Evolutionary conservation across 1,284 basidiomycete species (phyloP).

Genomic region (Moesziomyces aphidis): DNA sequence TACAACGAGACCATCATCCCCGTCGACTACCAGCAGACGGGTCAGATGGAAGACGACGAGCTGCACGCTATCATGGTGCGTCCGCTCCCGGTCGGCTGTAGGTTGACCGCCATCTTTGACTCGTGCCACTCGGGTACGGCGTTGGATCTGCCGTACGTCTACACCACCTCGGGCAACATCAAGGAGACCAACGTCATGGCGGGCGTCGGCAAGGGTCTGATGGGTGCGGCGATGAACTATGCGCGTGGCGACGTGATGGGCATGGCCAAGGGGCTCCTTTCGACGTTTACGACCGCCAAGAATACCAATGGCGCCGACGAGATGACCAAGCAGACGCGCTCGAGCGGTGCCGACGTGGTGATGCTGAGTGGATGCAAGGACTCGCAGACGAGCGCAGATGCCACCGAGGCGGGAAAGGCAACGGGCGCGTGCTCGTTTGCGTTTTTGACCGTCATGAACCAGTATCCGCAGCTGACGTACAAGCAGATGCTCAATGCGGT

Average conservation of each 20-base stretch:
- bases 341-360: slow-evolving; percentile 80
- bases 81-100: slow-evolving; percentile 58
- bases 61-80: slow-evolving; percentile 66
- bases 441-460: slow-evolving; percentile 71
- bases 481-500: slow-evolving; percentile 63
- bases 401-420: slow-evolving; percentile 80
- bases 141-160: slow-evolving; percentile 70
- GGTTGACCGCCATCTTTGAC: slow-evolving; percentile 48
- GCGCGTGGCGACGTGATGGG: slow-evolving; percentile 82
- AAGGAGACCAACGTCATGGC: slow-evolving; percentile 81
- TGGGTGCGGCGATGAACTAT: slow-evolving; percentile 76
- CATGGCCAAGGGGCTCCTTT: slow-evolving; percentile 67
- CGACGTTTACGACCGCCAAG: slow-evolving; percentile 69
- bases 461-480: slow-evolving; percentile 64
- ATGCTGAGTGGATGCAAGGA: slow-evolving; percentile 82
- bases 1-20: slow-evolving; percentile 68
- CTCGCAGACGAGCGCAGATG: slow-evolving; percentile 90
- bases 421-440: slow-evolving; percentile 74
- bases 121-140: slow-evolving; percentile 68
- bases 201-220: slow-evolving; percentile 64
- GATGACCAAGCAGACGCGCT: slow-evolving; percentile 76
- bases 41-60: slow-evolving; percentile 68
- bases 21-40: slow-evolving; percentile 62
- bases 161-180: slow-evolving; percentile 90
- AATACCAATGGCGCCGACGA: slow-evolving; percentile 74